Conservation (phyloP, 306 rosid species). For the Cyamopsis tetragonoloba region DNA sequence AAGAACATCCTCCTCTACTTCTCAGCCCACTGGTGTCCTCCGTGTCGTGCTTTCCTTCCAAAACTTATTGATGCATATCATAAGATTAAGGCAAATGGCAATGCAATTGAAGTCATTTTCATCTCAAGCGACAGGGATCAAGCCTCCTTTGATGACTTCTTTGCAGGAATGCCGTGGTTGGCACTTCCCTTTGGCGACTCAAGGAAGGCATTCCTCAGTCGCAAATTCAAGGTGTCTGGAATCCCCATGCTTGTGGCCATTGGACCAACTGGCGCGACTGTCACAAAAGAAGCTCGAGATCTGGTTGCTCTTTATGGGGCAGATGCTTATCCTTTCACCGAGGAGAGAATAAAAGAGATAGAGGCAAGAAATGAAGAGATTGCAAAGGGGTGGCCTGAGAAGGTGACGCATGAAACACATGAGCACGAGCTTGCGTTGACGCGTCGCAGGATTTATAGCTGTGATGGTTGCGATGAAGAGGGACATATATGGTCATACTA, state of each 20-base stretch:
- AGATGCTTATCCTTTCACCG: conserved; percentile 69
- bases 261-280: conserved; percentile 60
- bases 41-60: conserved; percentile 74
- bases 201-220: conserved; percentile 54
- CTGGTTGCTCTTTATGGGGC: conserved; percentile 49
- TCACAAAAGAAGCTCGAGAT: conserved; percentile 49
- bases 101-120: conserved; percentile 63
- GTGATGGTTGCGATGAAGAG: conserved; percentile 41
- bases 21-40: conserved; percentile 87
- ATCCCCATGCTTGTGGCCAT: conserved; percentile 66
- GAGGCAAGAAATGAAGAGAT: conserved; percentile 44
- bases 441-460: conserved; percentile 25
- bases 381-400: conserved; percentile 71
- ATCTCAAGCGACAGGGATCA: conserved; percentile 73
- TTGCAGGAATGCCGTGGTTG: conserved; percentile 76
- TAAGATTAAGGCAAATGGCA: conserved; percentile 54
- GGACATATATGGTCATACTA: conserved; percentile 55
- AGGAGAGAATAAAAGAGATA: conserved; percentile 43
- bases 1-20: conserved; percentile 72
- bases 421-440: conserved; percentile 52
- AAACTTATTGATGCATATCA: conserved; percentile 55
- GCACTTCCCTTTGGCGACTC: conserved; percentile 74
- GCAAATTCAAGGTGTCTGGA: conserved; percentile 54
- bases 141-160: conserved; percentile 54
- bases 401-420: conserved; percentile 39